Conservation (phyloP, 2,329 filamentous ascomycete species). For the Talaromyces albobiverticillius region DNA sequence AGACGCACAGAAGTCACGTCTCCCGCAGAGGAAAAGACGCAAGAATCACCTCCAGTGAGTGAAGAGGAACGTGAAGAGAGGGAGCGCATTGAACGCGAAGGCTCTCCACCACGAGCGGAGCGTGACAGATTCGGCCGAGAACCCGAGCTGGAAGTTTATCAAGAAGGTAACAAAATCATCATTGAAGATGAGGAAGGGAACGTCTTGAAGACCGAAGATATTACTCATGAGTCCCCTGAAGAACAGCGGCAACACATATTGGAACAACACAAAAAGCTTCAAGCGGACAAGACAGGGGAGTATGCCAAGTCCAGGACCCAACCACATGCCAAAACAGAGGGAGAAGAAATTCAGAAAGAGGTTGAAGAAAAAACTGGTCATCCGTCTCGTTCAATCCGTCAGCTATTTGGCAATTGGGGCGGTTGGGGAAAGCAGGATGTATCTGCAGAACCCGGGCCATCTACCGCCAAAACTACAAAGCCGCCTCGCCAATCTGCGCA, state of each 20-base stretch:
- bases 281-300: conserved; percentile 48
- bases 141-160: conserved; percentile 64
- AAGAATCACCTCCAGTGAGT: conserved; percentile 14
- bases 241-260: conserved; percentile 60
- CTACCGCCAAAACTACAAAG: conserved; percentile 30
- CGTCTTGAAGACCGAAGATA: conserved; percentile 66
- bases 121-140: conserved; percentile 33
- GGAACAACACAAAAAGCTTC: conserved; percentile 50
- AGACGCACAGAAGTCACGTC: conserved; percentile 31
- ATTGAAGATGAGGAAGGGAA: conserved; percentile 87
- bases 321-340: conserved; percentile 43
- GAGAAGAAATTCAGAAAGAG: conserved; percentile 40
- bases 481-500: conserved; percentile 55
- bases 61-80: conserved; percentile 24
- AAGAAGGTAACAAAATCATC: conserved; percentile 75
- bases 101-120: conserved; percentile 34
- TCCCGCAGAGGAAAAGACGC: conserved; percentile 2
- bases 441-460: conserved; percentile 18
- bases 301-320: conserved; percentile 47
- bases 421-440: conserved; percentile 38
- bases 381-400: conserved; percentile 43
- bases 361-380: conserved; percentile 30
- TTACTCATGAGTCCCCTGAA: conserved; percentile 46
- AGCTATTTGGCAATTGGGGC: conserved; percentile 46
- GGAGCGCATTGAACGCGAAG: conserved; percentile 33